These are phyloP conservation scores for Hyphopichia pseudoburtonii DNA, from an alignment of 1,139 yeast genomes.

Conservation along the genomic window DNA sequence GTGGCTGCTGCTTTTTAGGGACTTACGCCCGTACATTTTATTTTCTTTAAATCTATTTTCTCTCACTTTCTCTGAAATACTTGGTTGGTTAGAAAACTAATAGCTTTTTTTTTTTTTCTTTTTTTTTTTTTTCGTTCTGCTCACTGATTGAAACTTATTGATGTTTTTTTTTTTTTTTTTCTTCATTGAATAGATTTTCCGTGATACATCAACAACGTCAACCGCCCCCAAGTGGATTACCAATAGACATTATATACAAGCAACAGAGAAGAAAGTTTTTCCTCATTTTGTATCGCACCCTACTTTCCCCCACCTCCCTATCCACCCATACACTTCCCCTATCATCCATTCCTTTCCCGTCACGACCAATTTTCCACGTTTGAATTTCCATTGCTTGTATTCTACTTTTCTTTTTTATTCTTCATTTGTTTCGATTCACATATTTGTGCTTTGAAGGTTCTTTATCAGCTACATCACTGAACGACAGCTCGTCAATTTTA, in stretches of 20 bases:
- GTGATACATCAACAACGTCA: not conserved
- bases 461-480: not conserved
- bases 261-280: no score
- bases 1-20: no score
- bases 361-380: not conserved
- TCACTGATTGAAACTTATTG: not conserved
- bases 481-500: not conserved
- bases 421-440: not conserved
- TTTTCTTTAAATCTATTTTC: no score
- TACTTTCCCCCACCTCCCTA: not conserved
- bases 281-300: not conserved
- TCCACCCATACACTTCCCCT: not conserved
- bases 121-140: not conserved
- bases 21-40: no score
- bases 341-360: not conserved
- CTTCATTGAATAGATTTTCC: not conserved
- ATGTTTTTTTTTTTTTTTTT: not conserved
- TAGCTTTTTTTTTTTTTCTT: not conserved
- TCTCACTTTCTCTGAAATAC: no score
- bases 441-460: not conserved
- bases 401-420: not conserved
- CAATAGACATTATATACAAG: no score
- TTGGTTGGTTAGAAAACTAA: constrained; percentile 2
- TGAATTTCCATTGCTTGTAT: not conserved
- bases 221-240: no score